phyloP scores from a whole-genome alignment of 805 yeast genomes.

The Candida ulmi region DNA sequence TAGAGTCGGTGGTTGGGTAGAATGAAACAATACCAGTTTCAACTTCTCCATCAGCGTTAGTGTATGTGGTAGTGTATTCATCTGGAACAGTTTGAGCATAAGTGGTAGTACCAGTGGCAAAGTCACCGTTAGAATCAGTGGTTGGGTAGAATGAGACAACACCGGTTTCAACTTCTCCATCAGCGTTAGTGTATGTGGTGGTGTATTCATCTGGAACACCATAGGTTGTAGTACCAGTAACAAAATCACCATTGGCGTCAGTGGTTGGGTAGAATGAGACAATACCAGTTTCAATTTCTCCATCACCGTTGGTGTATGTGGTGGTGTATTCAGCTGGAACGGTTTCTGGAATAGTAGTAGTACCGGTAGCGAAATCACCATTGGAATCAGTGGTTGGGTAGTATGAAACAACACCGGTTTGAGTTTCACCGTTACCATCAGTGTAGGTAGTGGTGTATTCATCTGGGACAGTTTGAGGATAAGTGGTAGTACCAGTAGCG shows the following conservation, averaged over 20 bases:
- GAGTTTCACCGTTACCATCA: background rate
- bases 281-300: background rate
- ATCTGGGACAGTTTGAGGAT: background rate
- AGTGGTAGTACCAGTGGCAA: background rate
- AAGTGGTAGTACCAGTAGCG: background rate
- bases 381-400: background rate
- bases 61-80: too few species aligned
- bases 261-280: background rate
- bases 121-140: background rate
- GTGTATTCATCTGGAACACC: background rate
- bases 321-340: conserved; percentile 1
- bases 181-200: background rate
- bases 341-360: background rate
- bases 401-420: background rate
- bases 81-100: background rate
- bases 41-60: too few species aligned
- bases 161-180: background rate
- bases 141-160: background rate
- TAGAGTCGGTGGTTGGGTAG: too few species aligned
- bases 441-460: background rate
- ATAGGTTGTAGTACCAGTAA: background rate
- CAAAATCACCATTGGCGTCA: background rate
- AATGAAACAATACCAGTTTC: too few species aligned
- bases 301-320: background rate
- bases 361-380: background rate